Base-by-base conservation (phyloP, 768 basidiomycete genomes). In the Mycena haematopus region DNA sequence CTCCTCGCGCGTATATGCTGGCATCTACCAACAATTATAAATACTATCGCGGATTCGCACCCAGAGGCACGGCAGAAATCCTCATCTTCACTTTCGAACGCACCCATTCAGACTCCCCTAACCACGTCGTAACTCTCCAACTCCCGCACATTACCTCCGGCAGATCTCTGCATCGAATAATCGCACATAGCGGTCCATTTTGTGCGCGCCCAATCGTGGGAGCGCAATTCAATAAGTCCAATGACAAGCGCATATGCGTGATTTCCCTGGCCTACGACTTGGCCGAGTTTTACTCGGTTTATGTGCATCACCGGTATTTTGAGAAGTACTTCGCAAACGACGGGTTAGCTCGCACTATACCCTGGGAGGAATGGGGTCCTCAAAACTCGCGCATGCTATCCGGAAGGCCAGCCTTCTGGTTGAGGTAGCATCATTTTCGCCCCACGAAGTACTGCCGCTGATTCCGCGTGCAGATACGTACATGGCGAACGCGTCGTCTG, bases 401-500 rank as follows among this genome's bases (percentile, higher is more conserved):
- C 13, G 61, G 61, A 8, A 25, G 42, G 14, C 24, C 22, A 14
- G 27, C 31, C 22, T 14, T 29, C 27, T 66, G 65, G 65, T 44
- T 63, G 13, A 56, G 58, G 58, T 64, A 22, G 22, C 44, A 21
- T 24, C 44, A 13, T 3, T 1, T n/a, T 15, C 21, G 19, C 11
- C 9, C 8, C 11, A 2, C 31, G 7, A 11, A 4, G 0, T 19
- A 6, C 7, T 4, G 9, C 9, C 14, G 5, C 53, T 52, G 2
- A 54, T 15, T 19, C 21, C 24, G 13, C 1, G 9, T 3, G 7
- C 35, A 64, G 65, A 54, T 63, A 67, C 19, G 66, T 63, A 11
- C 66, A 67, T 24, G 66, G 66, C 31, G 66, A 67, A 27, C 62
- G 62, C 7, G 66, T 65, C 2, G 65, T 62, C 2, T 47, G 55